These are phyloP conservation scores for Hyaloscypha bicolor DNA, from an alignment of 495 filamentous ascomycete genomes.

Conservation along the genomic window DNA sequence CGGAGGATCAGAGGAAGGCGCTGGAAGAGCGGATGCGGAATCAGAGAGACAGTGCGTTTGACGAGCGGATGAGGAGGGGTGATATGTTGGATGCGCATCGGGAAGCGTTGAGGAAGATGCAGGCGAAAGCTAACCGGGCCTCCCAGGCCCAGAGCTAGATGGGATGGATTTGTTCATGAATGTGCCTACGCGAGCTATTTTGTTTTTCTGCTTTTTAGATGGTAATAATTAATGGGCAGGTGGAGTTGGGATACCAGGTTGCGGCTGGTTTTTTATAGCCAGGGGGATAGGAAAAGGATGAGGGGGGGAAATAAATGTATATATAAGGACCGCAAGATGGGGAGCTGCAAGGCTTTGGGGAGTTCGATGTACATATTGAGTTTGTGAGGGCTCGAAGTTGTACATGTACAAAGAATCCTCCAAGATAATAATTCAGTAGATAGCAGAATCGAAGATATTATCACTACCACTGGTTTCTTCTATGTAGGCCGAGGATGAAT, in stretches of 20 bases:
- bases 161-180: neutral
- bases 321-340: neutral
- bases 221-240: neutral
- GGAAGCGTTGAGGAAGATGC: conserved; percentile 82
- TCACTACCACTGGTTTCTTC: neutral
- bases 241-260: conserved; percentile 4
- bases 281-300: neutral
- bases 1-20: conserved; percentile 47
- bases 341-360: neutral
- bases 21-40: conserved; percentile 46
- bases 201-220: neutral
- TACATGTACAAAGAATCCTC: neutral
- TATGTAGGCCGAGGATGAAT: neutral
- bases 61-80: conserved; percentile 74
- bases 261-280: neutral
- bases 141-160: neutral
- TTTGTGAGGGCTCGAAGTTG: neutral
- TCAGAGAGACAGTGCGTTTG: conserved; percentile 57
- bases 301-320: neutral
- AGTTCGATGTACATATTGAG: neutral
- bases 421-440: neutral
- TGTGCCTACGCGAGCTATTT: neutral
- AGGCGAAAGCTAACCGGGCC: conserved; percentile 63
- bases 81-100: conserved; percentile 78
- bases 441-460: neutral